phyloP scores from a whole-genome alignment of 805 yeast species.

The Starmerella gropengiesseri region DNA sequence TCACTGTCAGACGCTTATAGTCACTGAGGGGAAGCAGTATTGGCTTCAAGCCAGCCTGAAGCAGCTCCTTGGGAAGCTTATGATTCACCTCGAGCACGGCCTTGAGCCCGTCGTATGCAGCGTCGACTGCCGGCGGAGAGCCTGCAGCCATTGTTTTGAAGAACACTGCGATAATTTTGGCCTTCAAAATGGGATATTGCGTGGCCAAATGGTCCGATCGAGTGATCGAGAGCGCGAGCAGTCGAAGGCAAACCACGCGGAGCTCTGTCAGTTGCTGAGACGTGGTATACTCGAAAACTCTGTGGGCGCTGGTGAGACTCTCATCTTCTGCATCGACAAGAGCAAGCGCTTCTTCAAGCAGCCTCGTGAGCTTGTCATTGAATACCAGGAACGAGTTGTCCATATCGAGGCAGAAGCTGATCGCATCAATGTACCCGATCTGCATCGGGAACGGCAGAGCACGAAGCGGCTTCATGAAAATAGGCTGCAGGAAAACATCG shows the following conservation, averaged over 20 bases:
- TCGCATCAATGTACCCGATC: constrained; percentile 94
- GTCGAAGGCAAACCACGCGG: constrained; percentile 77
- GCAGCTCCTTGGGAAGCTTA: constrained; percentile 80
- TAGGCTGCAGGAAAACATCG: constrained; percentile 74
- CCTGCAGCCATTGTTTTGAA: constrained; percentile 84
- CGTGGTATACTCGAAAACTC: constrained; percentile 76
- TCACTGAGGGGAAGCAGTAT: constrained; percentile 92
- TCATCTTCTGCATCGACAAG: constrained; percentile 97
- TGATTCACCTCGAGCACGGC: constrained; percentile 67
- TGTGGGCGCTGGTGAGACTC: constrained; percentile 75
- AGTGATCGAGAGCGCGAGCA: constrained; percentile 72
- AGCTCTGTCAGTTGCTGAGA: constrained; percentile 78
- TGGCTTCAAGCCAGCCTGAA: constrained; percentile 93
- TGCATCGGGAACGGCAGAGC: constrained; percentile 98
- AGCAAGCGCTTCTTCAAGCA: constrained; percentile 82
- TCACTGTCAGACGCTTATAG: constrained; percentile 76
- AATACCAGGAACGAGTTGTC: constrained; percentile 74
- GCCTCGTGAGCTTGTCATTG: constrained; percentile 76
- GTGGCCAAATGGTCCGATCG: constrained; percentile 65
- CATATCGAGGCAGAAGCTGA: constrained; percentile 76
- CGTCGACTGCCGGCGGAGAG: constrained; percentile 78
- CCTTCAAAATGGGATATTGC: constrained; percentile 50
- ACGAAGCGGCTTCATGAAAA: constrained; percentile 90
- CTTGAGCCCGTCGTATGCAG: constrained; percentile 82
- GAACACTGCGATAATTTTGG: constrained; percentile 81